Evolutionary conservation across 305 asterid species (phyloP), one percentile per base, ranked within the genome.

Genomic region (Solanum hybrid): DNA sequence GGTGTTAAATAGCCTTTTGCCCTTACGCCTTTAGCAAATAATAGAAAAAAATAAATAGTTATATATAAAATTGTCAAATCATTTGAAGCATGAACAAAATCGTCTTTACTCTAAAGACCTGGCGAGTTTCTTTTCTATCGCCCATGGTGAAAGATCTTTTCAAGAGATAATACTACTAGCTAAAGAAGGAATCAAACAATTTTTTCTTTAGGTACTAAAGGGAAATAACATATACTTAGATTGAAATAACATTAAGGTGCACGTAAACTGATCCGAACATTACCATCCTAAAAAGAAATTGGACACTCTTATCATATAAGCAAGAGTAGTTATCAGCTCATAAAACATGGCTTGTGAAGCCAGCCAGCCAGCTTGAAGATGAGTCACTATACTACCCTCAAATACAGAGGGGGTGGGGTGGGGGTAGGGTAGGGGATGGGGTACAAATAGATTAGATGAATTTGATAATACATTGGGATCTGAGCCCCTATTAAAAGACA

Each of bases 381-480:
- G 24, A 40, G 36, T 10, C 69, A 40, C 9, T 34, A 19, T 2
- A 77, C 4, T 29, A 2, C 31, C 31, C 31, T 29, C 31, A 29
- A 29, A 29, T 29, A 29, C 31, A 29, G 31, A 29, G 31, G 31
- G 31, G 31, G 34, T 26, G 2, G 34, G 26, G 14, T 13, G 5
- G 1, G 11, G 11, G 11, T 15, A 42, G 78, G 75, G 34, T 40
- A 40, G 51, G 14, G 36, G 10, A 7, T 45, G 64, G 64, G 64
- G 64, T 3, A 10, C 71, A 40, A 64, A 24, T 37, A 7, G 60
- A 73, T 31, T 79, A 24, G 75, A 85, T 40, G 37, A 22, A 40
- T 35, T 38, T 36, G 4, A 79, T 26, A 45, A 40, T 81, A 15
- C 75, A 79, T 89, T 13, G 91, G 91, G 92, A 91, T 89, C 87